Evolutionary conservation across 768 basidiomycete genomes (phyloP), one percentile per base, ranked within the genome.

Genomic region (Podaxis carcinomalis): DNA sequence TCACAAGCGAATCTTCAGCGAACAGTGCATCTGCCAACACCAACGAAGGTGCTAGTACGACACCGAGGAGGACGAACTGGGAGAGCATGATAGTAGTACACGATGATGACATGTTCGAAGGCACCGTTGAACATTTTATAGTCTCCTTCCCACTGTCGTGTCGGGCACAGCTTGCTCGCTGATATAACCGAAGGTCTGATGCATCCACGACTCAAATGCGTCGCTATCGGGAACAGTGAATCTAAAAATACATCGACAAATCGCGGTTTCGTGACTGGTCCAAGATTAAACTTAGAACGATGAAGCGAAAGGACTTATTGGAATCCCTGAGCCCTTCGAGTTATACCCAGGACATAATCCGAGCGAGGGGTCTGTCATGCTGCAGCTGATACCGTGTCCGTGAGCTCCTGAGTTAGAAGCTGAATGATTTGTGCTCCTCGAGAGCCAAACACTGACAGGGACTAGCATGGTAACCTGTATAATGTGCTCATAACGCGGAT

Each of bases 1-100:
- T 92, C 61, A 93, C 92, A n/a, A 77, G 73, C 3, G 85, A 78
- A 62, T 80, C 82, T 37, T 75, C 66, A 16, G 70, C 59, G 70
- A 75, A 74, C 49, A 74, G 63, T 13, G 65, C 81, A 46, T 60
- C 10, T 25, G 83, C 85, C 47, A 78, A 79, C 65, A 77, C 81
- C 64, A 84, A 61, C 44, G 80, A 75, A 68, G 82, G 77, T 59
- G 73, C 72, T 61, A 82, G 64, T 6, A 46, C 27, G n/a, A 60
- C 39, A 16, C 51, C 27, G 7, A 60, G 36, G 4, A 40, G 32
- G 35, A 60, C 19, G 11, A 46, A 42, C 9, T 46, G 51, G 19
- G 52, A 44, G 28, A 60, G 28, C 59, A 60, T 59, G 37, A 13
- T 35, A 19, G 28, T 32, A n/a, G 28, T 32, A n/a, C 21, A 52